Conservation (phyloP, 441 rosid species). For the Capsella rubella region DNA sequence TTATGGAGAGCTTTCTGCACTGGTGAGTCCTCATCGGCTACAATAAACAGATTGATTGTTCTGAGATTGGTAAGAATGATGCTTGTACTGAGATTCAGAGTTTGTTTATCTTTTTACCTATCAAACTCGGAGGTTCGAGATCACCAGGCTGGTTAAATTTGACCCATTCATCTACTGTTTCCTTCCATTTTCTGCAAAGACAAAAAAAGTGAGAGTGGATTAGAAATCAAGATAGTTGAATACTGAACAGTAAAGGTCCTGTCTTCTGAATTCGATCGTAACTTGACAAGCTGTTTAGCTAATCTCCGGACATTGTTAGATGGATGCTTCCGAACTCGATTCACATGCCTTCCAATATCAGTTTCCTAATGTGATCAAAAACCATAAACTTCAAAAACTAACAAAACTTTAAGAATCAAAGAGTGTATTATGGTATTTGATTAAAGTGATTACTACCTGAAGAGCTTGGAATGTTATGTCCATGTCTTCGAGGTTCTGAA, state of each 20-base stretch:
- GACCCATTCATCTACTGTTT: conserved; percentile 96
- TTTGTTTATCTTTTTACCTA: conserved; percentile 56
- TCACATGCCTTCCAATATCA: conserved; percentile 91
- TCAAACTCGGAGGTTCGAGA: conserved; percentile 68
- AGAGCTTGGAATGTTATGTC: conserved; percentile 92
- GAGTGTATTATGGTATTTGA: background rate
- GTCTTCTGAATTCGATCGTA: conserved; percentile 17
- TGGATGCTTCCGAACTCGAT: conserved; percentile 72
- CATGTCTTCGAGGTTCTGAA: conserved; percentile 91
- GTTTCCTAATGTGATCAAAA: conserved; percentile 51
- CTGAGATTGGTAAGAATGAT: conserved; percentile 25
- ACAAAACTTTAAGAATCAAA: conserved; percentile 1
- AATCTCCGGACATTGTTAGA: conserved; percentile 78
- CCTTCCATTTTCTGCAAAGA: conserved; percentile 89
- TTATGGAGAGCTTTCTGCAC: conserved; percentile 70
- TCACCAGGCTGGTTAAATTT: conserved; percentile 80
- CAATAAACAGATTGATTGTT: conserved; percentile 39
- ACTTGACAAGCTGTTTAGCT: conserved; percentile 95
- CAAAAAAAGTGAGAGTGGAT: conserved; percentile 4
- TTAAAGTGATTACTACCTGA: conserved; percentile 54
- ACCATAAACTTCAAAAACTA: conserved; percentile 25
- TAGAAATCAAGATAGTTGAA: background rate
- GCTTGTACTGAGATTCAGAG: conserved; percentile 25
- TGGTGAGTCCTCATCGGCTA: conserved; percentile 92
- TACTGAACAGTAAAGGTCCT: background rate